A percentile compares a stretch with the other conserved stretches of the same genome.
Conservation (phyloP, 129 eudicot genomes). For the Centella asiatica region DNA sequence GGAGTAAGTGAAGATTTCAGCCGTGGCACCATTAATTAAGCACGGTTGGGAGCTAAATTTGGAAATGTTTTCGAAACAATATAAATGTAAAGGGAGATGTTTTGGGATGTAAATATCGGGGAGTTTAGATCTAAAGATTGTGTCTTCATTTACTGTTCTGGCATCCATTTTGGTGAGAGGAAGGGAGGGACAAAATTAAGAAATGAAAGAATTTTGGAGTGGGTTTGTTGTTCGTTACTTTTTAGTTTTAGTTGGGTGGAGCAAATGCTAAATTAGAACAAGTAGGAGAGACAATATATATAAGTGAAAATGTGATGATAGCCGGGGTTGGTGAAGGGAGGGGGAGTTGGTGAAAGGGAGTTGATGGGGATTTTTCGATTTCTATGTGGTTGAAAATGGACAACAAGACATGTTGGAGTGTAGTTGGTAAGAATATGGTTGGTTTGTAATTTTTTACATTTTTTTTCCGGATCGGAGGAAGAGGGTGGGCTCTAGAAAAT, state of each 20-base stretch:
- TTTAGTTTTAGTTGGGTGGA: conserved; percentile 8
- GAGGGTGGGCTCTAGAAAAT: conserved; percentile 23
- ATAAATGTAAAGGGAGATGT: conserved; percentile 76
- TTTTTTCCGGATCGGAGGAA: conserved; percentile 27
- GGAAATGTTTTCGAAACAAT: conserved; percentile 74
- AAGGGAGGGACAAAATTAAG: neutral
- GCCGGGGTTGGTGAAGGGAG: conserved; percentile 26
- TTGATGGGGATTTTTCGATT: conserved; percentile 9
- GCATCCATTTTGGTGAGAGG: conserved; percentile 25
- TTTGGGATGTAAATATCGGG: conserved; percentile 84
- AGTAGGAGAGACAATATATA: neutral
- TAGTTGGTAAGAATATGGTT: conserved; percentile 41
- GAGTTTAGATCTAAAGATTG: conserved; percentile 77
- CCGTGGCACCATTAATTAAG: conserved; percentile 62
- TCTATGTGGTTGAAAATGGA: conserved; percentile 12
- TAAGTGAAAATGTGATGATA: conserved; percentile 32
- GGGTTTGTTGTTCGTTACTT: conserved; percentile 8
- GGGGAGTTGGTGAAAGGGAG: conserved; percentile 37
- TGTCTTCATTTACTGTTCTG: conserved; percentile 27
- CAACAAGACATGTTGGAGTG: conserved; percentile 5
- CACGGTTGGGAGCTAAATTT: conserved; percentile 46
- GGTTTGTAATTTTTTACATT: too few species aligned
- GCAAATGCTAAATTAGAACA: neutral
- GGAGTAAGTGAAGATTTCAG: conserved; percentile 46
- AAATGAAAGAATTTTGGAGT: neutral